Base-by-base conservation (phyloP, 2,329 filamentous ascomycete species). In the Graphilbum sp. region DNA sequence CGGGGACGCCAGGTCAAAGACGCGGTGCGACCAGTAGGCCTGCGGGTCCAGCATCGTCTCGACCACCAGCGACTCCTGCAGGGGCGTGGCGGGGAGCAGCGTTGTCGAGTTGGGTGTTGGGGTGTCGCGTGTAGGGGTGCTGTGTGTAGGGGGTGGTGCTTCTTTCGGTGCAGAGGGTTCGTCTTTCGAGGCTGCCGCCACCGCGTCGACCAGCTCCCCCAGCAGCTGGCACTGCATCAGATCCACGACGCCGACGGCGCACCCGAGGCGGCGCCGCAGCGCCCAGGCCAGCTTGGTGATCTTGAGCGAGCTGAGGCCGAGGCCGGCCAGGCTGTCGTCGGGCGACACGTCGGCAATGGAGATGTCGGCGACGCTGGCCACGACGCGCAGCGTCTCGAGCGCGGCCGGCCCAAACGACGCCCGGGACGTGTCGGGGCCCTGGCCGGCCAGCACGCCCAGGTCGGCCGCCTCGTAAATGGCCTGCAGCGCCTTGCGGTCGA, bases 1-100 rank as follows among this genome's bases (percentile, higher is more conserved):
- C 1, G 41, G 24, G 13, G 40, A 34, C 18, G 48, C 45, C 16
- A 60, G 47, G 10, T 48, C 45, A 37, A 60, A 57, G 24, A 59
- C 49, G 13, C 54, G 53, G 35, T 59, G 56, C 23, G 54, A 55
- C 57, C 57, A 61, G 43, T 61, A 60, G 34, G 55, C 50, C 19
- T 52, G 47, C 5, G 50, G 47, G 16, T 51, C 54, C 6, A 53
- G 46, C 52, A 60, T 54, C 1, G 55, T 59, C 47, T 61, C 58
- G 24, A 53, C 53, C 8, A 60, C 45, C 18, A 60, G 45, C 21
- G 55, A 54, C 36, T 60, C 57, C 39, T 60, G 57, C 13, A 60
- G 46, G 1, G 55, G 51, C 6, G 55, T 55, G 11, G 54, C 46
- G 2, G 50, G 52, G 9, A 54, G 35, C 15, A 53, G 43, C 46